Conservation (phyloP, 768 basidiomycete genomes). For the Podaxis mareebaensis region DNA sequence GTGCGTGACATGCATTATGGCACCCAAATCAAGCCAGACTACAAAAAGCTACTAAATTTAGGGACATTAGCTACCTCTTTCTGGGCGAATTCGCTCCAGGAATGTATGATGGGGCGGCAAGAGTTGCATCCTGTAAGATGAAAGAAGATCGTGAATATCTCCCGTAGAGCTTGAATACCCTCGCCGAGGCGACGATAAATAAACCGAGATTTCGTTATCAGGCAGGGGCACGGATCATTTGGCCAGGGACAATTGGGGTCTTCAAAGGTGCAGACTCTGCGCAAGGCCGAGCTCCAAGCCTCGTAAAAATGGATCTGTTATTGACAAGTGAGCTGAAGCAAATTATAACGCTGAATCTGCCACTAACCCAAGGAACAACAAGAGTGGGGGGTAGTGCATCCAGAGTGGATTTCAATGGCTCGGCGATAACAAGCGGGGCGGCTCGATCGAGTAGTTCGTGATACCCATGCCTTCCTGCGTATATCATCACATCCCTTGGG, state of each 20-base stretch:
- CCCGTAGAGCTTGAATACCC: background rate
- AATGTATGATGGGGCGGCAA: background rate
- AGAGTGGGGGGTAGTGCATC: slow-evolving; percentile 18
- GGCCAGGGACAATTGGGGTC: slow-evolving; percentile 1
- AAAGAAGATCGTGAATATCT: slow-evolving; percentile 4
- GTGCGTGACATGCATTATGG: background rate
- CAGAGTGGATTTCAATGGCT: slow-evolving; percentile 14
- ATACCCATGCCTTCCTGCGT: slow-evolving; percentile 26
- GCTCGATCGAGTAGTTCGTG: slow-evolving; percentile 22
- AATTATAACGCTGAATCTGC: background rate
- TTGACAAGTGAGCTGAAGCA: background rate
- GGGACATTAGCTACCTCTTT: background rate
- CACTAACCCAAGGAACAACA: slow-evolving; percentile 22
- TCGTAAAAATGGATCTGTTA: background rate
- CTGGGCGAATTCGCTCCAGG: background rate
- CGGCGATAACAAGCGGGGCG: slow-evolving; percentile 20
- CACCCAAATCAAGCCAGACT: background rate
- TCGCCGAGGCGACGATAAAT: slow-evolving; percentile 4
- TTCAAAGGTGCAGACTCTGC: background rate
- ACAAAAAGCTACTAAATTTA: slow-evolving; percentile 4
- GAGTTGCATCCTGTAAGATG: background rate
- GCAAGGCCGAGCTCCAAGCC: slow-evolving; percentile 4
- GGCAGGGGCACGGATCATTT: background rate
- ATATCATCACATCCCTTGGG: slow-evolving; percentile 21
- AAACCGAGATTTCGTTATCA: slow-evolving; percentile 3